Conservation (phyloP, 805 yeast genomes). For the Candida berthetii region DNA sequence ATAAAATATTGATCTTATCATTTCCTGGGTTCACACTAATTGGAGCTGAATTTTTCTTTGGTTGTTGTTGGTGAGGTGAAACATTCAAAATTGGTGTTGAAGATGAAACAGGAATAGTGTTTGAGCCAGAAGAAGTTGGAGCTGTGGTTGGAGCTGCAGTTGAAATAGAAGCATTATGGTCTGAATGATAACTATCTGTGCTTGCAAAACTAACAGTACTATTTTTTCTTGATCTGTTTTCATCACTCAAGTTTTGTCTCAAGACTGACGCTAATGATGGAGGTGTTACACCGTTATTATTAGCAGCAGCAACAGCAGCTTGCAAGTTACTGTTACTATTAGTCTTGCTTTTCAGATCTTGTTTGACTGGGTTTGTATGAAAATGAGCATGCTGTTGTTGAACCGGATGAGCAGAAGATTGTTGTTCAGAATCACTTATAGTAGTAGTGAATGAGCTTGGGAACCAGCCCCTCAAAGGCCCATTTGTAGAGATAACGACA, state of each 20-base stretch:
- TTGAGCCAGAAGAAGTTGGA: no score
- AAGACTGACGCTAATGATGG: constrained; percentile 5
- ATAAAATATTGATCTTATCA: constrained; percentile 21
- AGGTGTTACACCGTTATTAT: not conserved
- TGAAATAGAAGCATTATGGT: constrained; percentile 1
- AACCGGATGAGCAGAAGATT: constrained; percentile 14
- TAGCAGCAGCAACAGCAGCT: constrained; percentile 1
- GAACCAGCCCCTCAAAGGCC: constrained; percentile 72
- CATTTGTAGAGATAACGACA: constrained; percentile 26
- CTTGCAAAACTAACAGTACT: constrained; percentile 45
- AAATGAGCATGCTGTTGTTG: constrained; percentile 3
- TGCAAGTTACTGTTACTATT: no score
- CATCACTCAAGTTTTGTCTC: constrained; percentile 16
- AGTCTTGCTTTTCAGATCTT: no score
- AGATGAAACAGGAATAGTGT: no score
- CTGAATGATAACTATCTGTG: constrained; percentile 8
- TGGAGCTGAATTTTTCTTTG: no score
- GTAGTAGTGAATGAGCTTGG: constrained; percentile 56
- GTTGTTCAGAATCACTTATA: constrained; percentile 15
- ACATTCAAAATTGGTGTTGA: no score
- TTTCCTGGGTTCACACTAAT: not conserved
- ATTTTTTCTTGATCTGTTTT: constrained; percentile 32
- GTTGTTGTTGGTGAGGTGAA: not conserved
- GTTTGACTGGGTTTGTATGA: no score
- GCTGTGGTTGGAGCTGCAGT: not conserved